Percentiles rank a stretch among this genome's conserved stretches.
phyloP scores from a whole-genome alignment of 2,329 filamentous ascomycete genomes.

The Beauveria bassiana region DNA sequence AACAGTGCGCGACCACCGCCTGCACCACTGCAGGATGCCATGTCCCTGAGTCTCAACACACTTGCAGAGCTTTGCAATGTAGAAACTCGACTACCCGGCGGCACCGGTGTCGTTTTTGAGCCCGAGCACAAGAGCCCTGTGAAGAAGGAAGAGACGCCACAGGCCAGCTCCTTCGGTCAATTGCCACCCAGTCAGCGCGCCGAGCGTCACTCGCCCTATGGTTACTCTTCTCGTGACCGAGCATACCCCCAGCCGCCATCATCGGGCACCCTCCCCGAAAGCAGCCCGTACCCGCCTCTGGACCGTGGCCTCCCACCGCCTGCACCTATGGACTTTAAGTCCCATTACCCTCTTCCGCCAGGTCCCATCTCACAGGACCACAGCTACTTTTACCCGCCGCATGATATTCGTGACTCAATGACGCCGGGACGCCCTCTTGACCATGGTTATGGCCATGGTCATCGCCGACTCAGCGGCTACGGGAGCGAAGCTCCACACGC shows the following conservation, averaged over 20 bases:
- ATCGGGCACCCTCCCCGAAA: constrained; percentile 4
- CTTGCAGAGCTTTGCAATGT: constrained; percentile 29
- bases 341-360: constrained; percentile 16
- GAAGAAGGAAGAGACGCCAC: constrained; percentile 19
- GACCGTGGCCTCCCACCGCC: constrained; percentile 20
- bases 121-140: constrained; percentile 6
- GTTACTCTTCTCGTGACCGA: constrained; percentile 5
- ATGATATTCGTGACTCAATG: constrained; percentile 22
- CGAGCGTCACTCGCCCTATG: constrained; percentile 4
- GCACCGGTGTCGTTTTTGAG: constrained; percentile 7
- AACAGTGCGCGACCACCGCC: constrained; percentile 22
- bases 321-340: constrained; percentile 22
- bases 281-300: constrained; percentile 18
- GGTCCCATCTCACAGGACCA: constrained; percentile 17
- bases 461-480: constrained; percentile 25
- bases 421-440: constrained; percentile 24
- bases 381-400: constrained; percentile 14
- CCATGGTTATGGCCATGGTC: constrained; percentile 21
- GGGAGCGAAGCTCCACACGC: constrained; percentile 18
- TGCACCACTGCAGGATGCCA: constrained; percentile 18
- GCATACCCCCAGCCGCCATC: constrained; percentile 10
- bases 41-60: constrained; percentile 23
- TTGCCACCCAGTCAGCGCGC: constrained; percentile 1
- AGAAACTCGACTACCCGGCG: constrained; percentile 20
- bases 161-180: constrained; percentile 3